Base-by-base conservation (phyloP, 2,329 filamentous ascomycete genomes). In the Monascus ruber region DNA sequence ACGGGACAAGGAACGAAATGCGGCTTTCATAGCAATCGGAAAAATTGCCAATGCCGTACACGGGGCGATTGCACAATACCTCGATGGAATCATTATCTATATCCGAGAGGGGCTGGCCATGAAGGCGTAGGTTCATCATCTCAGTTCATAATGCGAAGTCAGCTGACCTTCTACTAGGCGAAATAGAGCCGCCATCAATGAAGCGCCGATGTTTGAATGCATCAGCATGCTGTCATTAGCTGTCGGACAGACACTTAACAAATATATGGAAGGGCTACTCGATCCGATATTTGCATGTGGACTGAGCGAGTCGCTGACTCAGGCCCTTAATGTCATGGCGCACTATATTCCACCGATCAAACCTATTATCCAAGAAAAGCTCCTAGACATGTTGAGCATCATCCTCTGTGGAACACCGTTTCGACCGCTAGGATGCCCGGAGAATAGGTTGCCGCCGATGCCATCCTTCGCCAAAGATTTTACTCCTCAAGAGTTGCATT, bases 241-340 rank as follows among this genome's bases (percentile, higher is more conserved):
- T 3, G 91, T 96, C 26, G 91, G 91, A 1, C 91, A 98, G 65
- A 91, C 89, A 0, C 71, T 98, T 38, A 96, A 86, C 72, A 98
- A 96, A 64, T 95, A 96, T 58, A 95, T 98, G 79, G 88, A 95
- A 58, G 85, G 88, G 8, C 69, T 98, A 26, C 74, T 98, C 6
- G 89, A 95, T 51, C 88, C 93, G 7, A 95, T 98, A 42, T 98
- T 98, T 62, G 88, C 86, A 10, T 98, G 91, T 58, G 91, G 94
- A 36, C 72, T 98, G 38, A 95, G 87, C 31, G 84, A 89, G 41
- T 91, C 93, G 49, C 74, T 98, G 24, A 95, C 89, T 0, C 88
- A 96, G 58, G 93, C 93, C 2, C 71, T 98, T 39, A 88, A 96
- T 24, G 93, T 98, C 55, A 95, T 98, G 85, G 91, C 91, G 26